Percentiles rank a stretch among this genome's conserved stretches.
phyloP scores from a whole-genome alignment of 805 yeast species.

The Zygoascus ofunaensis region DNA sequence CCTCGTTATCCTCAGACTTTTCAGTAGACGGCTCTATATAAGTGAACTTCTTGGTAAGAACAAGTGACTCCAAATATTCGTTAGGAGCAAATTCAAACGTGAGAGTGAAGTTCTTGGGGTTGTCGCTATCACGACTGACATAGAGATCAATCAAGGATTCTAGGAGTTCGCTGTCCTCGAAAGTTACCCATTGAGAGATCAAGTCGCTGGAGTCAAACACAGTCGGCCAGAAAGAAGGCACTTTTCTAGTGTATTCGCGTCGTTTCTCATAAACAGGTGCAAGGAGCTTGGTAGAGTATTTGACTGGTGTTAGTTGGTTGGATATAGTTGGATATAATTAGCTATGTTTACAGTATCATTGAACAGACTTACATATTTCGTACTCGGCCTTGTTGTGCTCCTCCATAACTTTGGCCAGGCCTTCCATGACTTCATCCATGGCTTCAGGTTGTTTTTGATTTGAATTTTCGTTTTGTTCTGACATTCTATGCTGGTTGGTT shows the following conservation, averaged over 20 bases:
- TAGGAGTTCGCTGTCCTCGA: conserved; percentile 64
- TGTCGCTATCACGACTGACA: conserved; percentile 38
- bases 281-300: conserved; percentile 30
- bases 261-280: conserved; percentile 52
- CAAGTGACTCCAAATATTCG: conserved; percentile 45
- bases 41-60: conserved; percentile 50
- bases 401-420: conserved; percentile 19
- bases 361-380: conserved; percentile 18
- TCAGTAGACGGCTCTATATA: conserved; percentile 8
- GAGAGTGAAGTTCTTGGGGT: conserved; percentile 51
- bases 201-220: conserved; percentile 74
- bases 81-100: conserved; percentile 48
- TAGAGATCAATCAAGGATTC: conserved; percentile 58
- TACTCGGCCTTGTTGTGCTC: conserved; percentile 20
- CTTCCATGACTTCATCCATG: conserved; percentile 8
- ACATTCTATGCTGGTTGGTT: no score
- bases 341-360: background rate
- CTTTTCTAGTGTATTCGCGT: conserved; percentile 39
- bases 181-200: conserved; percentile 63
- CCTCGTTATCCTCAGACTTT: conserved; percentile 14
- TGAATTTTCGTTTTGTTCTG: no score
- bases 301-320: conserved; percentile 3
- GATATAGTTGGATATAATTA: background rate
- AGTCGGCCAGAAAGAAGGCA: conserved; percentile 81
- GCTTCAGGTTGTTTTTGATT: background rate